Evolutionary conservation across 2,329 filamentous ascomycete species (phyloP), one percentile per base, ranked within the genome.

Genomic region (Ceratocystis ficicola): DNA sequence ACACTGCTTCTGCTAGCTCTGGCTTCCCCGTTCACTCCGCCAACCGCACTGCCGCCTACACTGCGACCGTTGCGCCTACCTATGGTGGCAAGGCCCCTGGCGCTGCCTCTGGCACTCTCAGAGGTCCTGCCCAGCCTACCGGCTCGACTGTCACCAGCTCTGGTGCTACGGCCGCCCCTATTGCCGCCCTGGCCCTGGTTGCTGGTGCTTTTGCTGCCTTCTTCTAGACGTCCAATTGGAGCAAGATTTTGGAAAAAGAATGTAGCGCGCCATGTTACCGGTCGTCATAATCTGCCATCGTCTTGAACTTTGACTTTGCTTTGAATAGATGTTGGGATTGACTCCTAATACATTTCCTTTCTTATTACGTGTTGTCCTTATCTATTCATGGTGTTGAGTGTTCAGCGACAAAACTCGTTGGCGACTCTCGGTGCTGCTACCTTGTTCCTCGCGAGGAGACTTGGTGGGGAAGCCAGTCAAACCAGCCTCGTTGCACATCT

Each of bases 151-250:
- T 57, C 8, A 65, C 63, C n/a, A 65, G 62, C 52, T 55, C 66
- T 10, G 62, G 61, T n/a, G 52, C 65, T 15, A 62, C 63, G 32
- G 62, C 61, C 36, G 66, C 60, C 5, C 62, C 67, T 22, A 61
- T 68, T 63, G 68, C 60, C 4, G 63, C 66, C 12, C 64, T 67
- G 50, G 65, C 61, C 36, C 59, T 69, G 36, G 68, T 65, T 22
- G 67, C 66, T 28, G 66, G 67, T 63, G 65, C 65, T 52, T 65
- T 69, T 50, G 69, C 69, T 28, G 52, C 65, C 44, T 62, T 69
- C 57, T 63, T 69, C 60, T 69, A 68, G 67, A 64, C 17, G 20
- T 20, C 41, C 25, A 46, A 5, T 10, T 20, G 22, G 10, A 62
- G 52, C 61, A 20, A 28, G 32, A 48, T 25, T 25, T 62, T 41